A percentile compares a stretch with the other conserved stretches of the same genome.
Conservation (phyloP, 805 yeast genomes). For the Yamadazyma sp. region DNA sequence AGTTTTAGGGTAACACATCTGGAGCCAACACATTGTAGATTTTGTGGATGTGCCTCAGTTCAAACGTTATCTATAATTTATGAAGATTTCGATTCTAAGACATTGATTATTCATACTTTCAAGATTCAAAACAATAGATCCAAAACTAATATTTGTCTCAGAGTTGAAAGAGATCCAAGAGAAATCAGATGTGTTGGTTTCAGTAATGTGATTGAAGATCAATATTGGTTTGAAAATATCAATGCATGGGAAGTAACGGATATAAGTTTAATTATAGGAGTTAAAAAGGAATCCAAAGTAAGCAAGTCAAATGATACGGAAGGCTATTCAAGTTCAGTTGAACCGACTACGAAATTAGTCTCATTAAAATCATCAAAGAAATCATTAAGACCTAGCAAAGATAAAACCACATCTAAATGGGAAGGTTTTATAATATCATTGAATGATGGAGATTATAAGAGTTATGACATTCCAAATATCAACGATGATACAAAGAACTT, state of each 20-base stretch:
- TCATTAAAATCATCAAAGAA: constrained; percentile 19
- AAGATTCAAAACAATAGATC: constrained; percentile 65
- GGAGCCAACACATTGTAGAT: constrained; percentile 83
- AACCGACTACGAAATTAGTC: constrained; percentile 16
- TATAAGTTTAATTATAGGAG: constrained; percentile 71
- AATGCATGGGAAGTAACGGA: constrained; percentile 80
- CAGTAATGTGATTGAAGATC: constrained; percentile 67
- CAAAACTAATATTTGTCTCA: constrained; percentile 73
- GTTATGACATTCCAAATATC: constrained; percentile 56
- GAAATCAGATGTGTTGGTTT: constrained; percentile 89
- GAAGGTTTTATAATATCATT: constrained; percentile 75
- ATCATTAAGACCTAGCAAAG: neutral
- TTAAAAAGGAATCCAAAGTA: constrained; percentile 18
- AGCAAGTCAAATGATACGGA: constrained; percentile 1
- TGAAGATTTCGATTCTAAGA: constrained; percentile 53
- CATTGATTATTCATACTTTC: constrained; percentile 69
- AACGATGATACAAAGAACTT: constrained; percentile 28
- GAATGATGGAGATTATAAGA: constrained; percentile 59
- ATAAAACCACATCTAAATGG: constrained; percentile 38
- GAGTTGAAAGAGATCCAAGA: constrained; percentile 90
- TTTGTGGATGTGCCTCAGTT: constrained; percentile 87
- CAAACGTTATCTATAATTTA: constrained; percentile 71
- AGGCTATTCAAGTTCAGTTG: constrained; percentile 2
- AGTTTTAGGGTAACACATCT: constrained; percentile 72
- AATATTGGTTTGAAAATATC: constrained; percentile 62